Evolutionary conservation across 2,329 filamentous ascomycete species (phyloP).

Genomic region (Podosphaera leucotricha): DNA sequence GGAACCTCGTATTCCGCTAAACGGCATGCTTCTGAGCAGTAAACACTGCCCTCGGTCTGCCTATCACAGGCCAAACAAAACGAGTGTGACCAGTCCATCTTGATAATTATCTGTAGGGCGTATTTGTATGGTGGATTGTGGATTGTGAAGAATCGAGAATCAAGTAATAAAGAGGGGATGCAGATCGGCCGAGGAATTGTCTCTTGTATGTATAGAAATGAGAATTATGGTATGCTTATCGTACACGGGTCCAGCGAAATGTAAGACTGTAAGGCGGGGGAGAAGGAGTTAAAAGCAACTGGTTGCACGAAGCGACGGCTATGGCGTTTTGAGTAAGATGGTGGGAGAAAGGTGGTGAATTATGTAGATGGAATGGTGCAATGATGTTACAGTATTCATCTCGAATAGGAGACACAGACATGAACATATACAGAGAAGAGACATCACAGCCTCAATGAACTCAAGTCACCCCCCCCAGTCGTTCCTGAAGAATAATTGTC

Average conservation of each 20-base stretch:
- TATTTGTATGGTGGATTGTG: too few relatives aligned
- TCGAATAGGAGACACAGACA: background rate
- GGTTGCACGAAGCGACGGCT: background rate
- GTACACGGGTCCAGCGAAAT: background rate
- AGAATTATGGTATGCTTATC: background rate
- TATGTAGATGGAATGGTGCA: background rate
- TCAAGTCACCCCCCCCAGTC: background rate
- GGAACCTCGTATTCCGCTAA: conserved; percentile 63
- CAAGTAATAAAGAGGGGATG: background rate
- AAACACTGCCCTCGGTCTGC: conserved; percentile 58
- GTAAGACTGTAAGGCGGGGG: background rate
- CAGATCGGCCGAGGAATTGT: background rate
- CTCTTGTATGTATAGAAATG: background rate
- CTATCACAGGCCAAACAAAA: conserved; percentile 89
- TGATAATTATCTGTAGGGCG: background rate
- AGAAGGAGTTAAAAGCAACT: background rate
- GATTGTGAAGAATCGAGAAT: background rate
- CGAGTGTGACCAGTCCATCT: conserved; percentile 51
- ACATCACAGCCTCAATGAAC: background rate
- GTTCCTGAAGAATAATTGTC: background rate
- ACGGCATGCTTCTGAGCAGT: conserved; percentile 82
- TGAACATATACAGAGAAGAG: background rate
- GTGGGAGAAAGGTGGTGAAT: background rate
- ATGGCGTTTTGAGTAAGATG: background rate
- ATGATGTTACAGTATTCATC: background rate